These are phyloP conservation scores for Tripterygium wilfordii DNA, from an alignment of 177 flowering plant species.

Conservation along the genomic window DNA sequence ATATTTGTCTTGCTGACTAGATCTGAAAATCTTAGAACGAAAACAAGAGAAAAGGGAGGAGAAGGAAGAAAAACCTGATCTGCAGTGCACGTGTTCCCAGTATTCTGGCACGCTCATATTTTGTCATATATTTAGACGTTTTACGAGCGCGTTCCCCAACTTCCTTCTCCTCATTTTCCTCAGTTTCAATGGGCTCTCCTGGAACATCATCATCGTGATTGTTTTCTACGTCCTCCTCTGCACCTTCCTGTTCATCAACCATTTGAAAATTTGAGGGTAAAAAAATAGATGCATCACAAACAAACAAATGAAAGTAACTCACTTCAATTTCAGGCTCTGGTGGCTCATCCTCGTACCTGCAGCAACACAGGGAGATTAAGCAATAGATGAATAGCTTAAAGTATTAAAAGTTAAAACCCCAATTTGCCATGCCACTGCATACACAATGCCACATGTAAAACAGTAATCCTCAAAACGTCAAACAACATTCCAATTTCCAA, in stretches of 20 bases:
- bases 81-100: constrained; percentile 94
- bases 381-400: too few species aligned
- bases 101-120: constrained; percentile 90
- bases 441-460: too few species aligned
- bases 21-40: not conserved
- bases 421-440: too few species aligned
- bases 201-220: constrained; percentile 50
- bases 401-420: too few species aligned
- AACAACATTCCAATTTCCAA: not conserved
- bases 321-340: constrained; percentile 80
- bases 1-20: too few species aligned
- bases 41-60: not conserved
- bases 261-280: not conserved
- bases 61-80: constrained; percentile 48
- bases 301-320: constrained; percentile 9
- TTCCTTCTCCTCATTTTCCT: constrained; percentile 52
- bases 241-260: constrained; percentile 62
- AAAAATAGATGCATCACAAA: not conserved
- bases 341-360: constrained; percentile 90
- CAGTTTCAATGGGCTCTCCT: constrained; percentile 51
- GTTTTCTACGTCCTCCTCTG: constrained; percentile 61
- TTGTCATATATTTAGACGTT: constrained; percentile 89
- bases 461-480: not conserved
- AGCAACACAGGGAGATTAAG: too few species aligned
- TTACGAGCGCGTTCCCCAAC: constrained; percentile 52